A percentile compares a stretch with the other conserved stretches of the same genome.
These are phyloP conservation scores for Croton laevigatus DNA, from an alignment of 441 rosid species.

Conservation along the genomic window DNA sequence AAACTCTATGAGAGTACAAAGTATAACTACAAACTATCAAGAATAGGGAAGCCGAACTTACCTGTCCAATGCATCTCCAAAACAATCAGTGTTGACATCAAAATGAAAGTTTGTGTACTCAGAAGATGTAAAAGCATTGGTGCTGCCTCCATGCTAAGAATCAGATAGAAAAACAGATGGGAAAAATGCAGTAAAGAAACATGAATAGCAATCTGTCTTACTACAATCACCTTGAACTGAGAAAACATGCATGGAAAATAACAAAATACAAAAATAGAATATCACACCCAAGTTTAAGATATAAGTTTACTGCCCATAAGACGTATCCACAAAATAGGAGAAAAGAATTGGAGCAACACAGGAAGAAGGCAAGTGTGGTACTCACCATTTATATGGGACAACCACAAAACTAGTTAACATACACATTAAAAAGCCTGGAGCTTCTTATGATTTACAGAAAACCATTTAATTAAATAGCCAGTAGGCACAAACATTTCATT, in stretches of 20 bases:
- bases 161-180: constrained; percentile 6
- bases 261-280: not conserved
- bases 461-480: too few relatives aligned
- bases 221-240: not conserved
- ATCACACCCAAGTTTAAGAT: not conserved
- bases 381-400: too few relatives aligned
- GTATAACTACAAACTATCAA: constrained; percentile 9
- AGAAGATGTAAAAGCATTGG: constrained; percentile 76
- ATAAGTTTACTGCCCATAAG: too few relatives aligned
- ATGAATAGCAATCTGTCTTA: not conserved
- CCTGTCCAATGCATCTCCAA: constrained; percentile 94
- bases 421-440: too few relatives aligned
- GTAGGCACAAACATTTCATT: too few relatives aligned
- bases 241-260: not conserved
- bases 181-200: constrained; percentile 4
- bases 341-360: too few relatives aligned
- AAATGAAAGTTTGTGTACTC: constrained; percentile 71
- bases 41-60: constrained; percentile 19
- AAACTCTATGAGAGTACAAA: constrained; percentile 10
- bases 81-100: constrained; percentile 64
- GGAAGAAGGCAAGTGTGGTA: too few relatives aligned
- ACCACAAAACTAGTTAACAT: too few relatives aligned
- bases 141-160: constrained; percentile 85
- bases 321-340: too few relatives aligned
- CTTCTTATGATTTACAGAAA: too few relatives aligned